phyloP scores from a whole-genome alignment of 495 filamentous ascomycete genomes.

The Hypoxylon rickii region DNA sequence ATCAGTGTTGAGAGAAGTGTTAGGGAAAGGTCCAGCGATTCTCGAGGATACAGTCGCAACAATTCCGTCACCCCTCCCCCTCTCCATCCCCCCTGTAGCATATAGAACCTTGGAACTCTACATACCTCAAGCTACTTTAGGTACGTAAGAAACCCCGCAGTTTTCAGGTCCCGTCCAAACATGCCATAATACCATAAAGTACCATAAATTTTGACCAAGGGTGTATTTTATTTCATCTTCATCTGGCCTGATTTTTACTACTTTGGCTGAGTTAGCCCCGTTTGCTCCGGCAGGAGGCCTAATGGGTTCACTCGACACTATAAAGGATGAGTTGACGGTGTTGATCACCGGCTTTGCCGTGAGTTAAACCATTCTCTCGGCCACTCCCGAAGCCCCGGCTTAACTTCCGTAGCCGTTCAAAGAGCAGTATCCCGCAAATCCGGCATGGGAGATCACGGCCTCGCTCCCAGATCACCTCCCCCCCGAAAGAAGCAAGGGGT shows the following conservation, averaged over 20 bases:
- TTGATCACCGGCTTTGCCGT: constrained; percentile 77
- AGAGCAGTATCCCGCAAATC: constrained; percentile 65
- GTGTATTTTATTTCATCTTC: not conserved
- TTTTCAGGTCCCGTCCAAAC: not conserved
- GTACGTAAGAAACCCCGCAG: constrained; percentile 15
- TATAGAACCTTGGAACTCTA: too few species aligned
- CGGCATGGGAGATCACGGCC: constrained; percentile 69
- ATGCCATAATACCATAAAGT: too few species aligned
- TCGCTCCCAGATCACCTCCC: constrained; percentile 58
- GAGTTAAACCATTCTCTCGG: too few species aligned
- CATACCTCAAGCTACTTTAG: too few species aligned
- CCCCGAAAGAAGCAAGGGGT: constrained; percentile 44
- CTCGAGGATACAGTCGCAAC: too few species aligned
- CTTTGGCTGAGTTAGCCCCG: not conserved
- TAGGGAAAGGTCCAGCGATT: too few species aligned
- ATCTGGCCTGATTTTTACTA: too few species aligned
- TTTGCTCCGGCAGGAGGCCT: not conserved
- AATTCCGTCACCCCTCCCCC: too few species aligned
- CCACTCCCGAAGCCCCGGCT: not conserved
- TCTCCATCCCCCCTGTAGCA: too few species aligned
- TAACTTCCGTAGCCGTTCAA: constrained; percentile 64
- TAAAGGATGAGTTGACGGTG: constrained; percentile 62
- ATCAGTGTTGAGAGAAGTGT: too few species aligned
- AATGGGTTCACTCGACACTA: constrained; percentile 46
- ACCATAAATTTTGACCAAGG: too few species aligned